A percentile compares a stretch with the other conserved stretches of the same genome.
Evolutionary conservation across 148 eudicot species (phyloP).

Genomic region (Silene latifolia): DNA sequence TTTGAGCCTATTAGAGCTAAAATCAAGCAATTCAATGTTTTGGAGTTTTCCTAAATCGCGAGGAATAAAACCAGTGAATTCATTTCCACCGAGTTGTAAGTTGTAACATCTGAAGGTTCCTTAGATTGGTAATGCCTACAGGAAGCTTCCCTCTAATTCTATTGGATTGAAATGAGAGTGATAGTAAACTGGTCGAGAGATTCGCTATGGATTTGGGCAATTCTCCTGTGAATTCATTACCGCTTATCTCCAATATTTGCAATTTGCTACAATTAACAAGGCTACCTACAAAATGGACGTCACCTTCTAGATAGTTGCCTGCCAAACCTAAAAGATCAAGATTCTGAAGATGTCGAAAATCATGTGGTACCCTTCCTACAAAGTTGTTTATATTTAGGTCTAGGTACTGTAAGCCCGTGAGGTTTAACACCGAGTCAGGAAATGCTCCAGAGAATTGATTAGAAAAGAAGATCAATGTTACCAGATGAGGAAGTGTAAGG

Average conservation of each 20-base stretch:
- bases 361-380: slow-evolving; percentile 6
- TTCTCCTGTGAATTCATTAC: slow-evolving; percentile 19
- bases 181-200: not conserved
- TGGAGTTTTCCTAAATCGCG: too few relatives aligned
- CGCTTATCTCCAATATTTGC: not conserved
- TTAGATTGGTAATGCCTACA: slow-evolving; percentile 18
- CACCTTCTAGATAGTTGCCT: slow-evolving; percentile 21
- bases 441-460: slow-evolving; percentile 29
- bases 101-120: not conserved
- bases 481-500: slow-evolving; percentile 22
- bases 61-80: slow-evolving; percentile 32
- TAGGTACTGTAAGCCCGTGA: slow-evolving; percentile 18
- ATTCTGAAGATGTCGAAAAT: slow-evolving; percentile 3
- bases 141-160: slow-evolving; percentile 22
- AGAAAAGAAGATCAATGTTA: not conserved
- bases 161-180: not conserved
- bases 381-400: slow-evolving; percentile 5
- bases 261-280: slow-evolving; percentile 30
- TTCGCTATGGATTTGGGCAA: slow-evolving; percentile 21
- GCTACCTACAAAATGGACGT: slow-evolving; percentile 22
- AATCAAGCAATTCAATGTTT: slow-evolving; percentile 1
- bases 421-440: slow-evolving; percentile 32
- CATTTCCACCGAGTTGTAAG: slow-evolving; percentile 8
- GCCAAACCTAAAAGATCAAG: not conserved
- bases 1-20: slow-evolving; percentile 21